Percentiles rank a stretch among this genome's conserved stretches.
These are phyloP conservation scores for Mycena kentingensis DNA, from an alignment of 768 basidiomycete genomes.

Conservation along the genomic window DNA sequence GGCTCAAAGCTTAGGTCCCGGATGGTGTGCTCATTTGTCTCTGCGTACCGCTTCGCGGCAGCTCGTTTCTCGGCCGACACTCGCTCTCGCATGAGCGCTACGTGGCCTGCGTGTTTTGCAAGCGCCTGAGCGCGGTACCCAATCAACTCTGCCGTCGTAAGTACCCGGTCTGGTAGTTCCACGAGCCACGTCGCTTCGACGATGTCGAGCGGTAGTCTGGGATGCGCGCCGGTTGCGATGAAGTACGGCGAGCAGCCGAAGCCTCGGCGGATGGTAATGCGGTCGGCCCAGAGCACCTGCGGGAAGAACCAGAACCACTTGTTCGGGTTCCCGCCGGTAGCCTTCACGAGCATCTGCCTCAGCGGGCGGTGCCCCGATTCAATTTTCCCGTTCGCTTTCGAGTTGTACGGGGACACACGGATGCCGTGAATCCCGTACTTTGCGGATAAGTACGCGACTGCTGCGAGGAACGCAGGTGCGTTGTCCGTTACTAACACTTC, in stretches of 20 bases:
- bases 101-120: slow-evolving; percentile 22
- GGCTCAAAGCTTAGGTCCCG: slow-evolving; percentile 29
- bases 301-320: slow-evolving; percentile 14
- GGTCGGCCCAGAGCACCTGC: slow-evolving; percentile 27
- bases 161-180: slow-evolving; percentile 19
- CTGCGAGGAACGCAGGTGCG: slow-evolving; percentile 13
- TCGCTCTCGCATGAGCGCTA: slow-evolving; percentile 16
- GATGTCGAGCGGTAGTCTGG: too few relatives aligned
- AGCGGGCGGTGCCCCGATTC: slow-evolving; percentile 8
- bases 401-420: slow-evolving; percentile 2
- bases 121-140: slow-evolving; percentile 24
- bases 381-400: slow-evolving; percentile 1
- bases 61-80: too few relatives aligned
- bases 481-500: slow-evolving; percentile 25
- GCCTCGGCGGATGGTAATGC: slow-evolving; percentile 16
- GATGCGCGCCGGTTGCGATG: too few relatives aligned
- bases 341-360: slow-evolving; percentile 21
- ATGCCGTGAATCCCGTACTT: slow-evolving; percentile 6
- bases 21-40: slow-evolving; percentile 25
- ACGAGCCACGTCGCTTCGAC: slow-evolving; percentile 24
- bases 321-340: slow-evolving; percentile 10
- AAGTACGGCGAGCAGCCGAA: slow-evolving; percentile 24
- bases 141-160: slow-evolving; percentile 29
- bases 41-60: slow-evolving; percentile 22
- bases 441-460: slow-evolving; percentile 1